Evolutionary conservation across 208 protist genomes (phyloP), one percentile per base, ranked within the genome.

Genomic region (Leishmania braziliensis): DNA sequence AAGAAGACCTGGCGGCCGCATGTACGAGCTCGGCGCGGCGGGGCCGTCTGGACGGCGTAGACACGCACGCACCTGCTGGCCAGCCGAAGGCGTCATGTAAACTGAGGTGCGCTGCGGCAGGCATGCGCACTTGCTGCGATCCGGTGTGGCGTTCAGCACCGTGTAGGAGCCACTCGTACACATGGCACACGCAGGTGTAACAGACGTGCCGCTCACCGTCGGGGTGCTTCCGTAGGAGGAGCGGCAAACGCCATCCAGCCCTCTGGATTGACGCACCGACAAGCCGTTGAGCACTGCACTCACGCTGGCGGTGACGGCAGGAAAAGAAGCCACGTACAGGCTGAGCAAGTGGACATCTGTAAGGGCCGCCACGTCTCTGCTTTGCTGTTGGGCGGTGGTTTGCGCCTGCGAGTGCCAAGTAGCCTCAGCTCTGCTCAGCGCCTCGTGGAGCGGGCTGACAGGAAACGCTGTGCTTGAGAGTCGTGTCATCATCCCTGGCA

Each of bases 401-500:
- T 18, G n/a, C 26, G 63, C 71, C 20, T 81, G 23, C 12, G n/a
- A 56, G 3, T 69, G 46, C 82, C 82, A 85, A 36, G 51, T 16
- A n/a, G 5, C 39, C 66, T 85, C 82, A 10, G 72, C 82, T 23
- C 36, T 20, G 26, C 50, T 58, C 43, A 85, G 73, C 5, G 63
- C 60, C 36, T 68, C 63, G n/a, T 81, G 63, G 5, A 85, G 51
- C 8, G 69, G 46, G 39, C 46, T 62, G 51, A 79, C n/a, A 23
- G 75, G 50, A 14, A 54, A 46, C n/a, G 70, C 39, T 4, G 56
- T 51, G 36, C 63, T 72, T 9, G 77, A 66, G 29, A 85, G n/a
- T 16, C 82, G 82, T 36, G 54, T 46, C 39, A 85, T 72, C 82
- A 85, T 79, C 29, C 82, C 82, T 12, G 82, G 82, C 74, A 85